Evolutionary conservation across 345 rosid genomes (phyloP).

Genomic region (Rhizophora mangle): DNA sequence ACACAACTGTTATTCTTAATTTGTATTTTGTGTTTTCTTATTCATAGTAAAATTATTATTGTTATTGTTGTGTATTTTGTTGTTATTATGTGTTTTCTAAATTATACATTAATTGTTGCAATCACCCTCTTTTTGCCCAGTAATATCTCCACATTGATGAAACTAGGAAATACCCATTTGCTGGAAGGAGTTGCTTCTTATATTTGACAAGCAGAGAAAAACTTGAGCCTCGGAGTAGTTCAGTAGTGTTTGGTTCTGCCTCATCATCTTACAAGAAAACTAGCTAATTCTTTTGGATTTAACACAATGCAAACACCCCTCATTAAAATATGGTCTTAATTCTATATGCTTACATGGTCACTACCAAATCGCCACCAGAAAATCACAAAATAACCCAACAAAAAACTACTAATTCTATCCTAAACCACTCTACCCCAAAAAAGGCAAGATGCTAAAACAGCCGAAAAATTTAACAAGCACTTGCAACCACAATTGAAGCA

Average conservation of each 20-base stretch:
- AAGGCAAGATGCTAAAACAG: neutral
- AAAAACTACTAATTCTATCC: neutral
- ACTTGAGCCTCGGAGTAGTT: neutral
- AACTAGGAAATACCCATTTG: too few species aligned
- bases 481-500: conserved; percentile 28
- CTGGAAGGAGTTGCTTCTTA: too few species aligned
- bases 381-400: conserved; percentile 11
- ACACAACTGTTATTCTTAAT: too few species aligned
- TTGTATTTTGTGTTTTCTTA: too few species aligned
- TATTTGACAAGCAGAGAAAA: too few species aligned
- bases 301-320: neutral
- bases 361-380: neutral
- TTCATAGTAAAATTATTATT: too few species aligned
- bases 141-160: too few species aligned
- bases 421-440: neutral
- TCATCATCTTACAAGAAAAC: neutral
- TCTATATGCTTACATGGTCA: neutral
- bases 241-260: neutral
- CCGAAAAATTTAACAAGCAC: conserved; percentile 42
- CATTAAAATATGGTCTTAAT: neutral
- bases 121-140: too few species aligned
- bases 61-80: too few species aligned
- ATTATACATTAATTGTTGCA: too few species aligned
- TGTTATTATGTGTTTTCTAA: too few species aligned
- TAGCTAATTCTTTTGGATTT: neutral